These are phyloP conservation scores for Claviceps africana DNA, from an alignment of 2,329 filamentous ascomycete species.

Conservation along the genomic window DNA sequence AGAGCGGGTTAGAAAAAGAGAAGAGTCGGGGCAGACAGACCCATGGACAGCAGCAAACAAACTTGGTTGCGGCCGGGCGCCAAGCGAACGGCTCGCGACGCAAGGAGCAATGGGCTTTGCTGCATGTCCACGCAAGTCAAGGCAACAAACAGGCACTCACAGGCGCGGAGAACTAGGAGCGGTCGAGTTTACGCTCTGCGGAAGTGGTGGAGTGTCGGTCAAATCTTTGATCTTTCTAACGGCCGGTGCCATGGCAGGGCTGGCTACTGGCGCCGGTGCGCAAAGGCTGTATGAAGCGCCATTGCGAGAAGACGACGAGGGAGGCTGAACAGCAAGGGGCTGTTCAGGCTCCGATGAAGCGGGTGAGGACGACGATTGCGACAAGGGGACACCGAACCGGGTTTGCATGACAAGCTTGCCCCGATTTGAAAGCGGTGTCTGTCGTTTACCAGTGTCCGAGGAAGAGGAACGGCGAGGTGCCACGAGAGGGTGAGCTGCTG, in stretches of 20 bases:
- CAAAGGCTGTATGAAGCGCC: slow-evolving; percentile 12
- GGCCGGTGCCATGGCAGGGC: slow-evolving; percentile 26
- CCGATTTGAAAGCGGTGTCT: slow-evolving; percentile 27
- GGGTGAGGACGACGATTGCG: slow-evolving; percentile 15
- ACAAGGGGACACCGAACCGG: slow-evolving; percentile 21
- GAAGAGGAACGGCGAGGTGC: slow-evolving; percentile 5
- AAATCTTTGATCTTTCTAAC: slow-evolving; percentile 29
- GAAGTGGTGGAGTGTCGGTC: slow-evolving; percentile 40
- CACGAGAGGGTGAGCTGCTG: slow-evolving; percentile 6
- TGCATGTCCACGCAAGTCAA: background rate
- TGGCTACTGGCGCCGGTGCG: slow-evolving; percentile 12
- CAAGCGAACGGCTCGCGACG: no score
- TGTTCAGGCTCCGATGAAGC: slow-evolving; percentile 18
- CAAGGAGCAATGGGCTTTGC: no score
- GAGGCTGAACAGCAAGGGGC: slow-evolving; percentile 20
- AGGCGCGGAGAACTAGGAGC: slow-evolving; percentile 45
- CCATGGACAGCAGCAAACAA: no score
- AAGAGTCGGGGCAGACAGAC: background rate
- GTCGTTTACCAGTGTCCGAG: slow-evolving; percentile 19
- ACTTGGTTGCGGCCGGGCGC: no score
- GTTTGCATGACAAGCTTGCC: slow-evolving; percentile 33
- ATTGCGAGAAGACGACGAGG: slow-evolving; percentile 17
- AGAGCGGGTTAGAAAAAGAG: background rate
- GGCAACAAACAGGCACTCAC: slow-evolving; percentile 23
- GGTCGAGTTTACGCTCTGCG: slow-evolving; percentile 43